Conservation (phyloP, 345 rosid species). For the Jatropha curcas region DNA sequence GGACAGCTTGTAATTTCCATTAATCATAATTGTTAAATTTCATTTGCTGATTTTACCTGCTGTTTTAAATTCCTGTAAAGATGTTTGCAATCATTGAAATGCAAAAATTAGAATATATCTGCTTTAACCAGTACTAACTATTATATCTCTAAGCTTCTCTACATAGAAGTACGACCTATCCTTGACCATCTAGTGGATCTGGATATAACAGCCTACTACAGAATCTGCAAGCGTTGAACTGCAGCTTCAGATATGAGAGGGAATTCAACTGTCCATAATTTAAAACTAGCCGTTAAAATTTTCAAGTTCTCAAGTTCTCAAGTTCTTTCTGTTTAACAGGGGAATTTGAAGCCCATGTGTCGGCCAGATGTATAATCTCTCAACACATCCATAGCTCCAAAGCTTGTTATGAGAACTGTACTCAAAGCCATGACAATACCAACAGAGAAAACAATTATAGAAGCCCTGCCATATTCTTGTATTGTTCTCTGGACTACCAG, state of each 20-base stretch:
- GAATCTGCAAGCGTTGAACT: background rate
- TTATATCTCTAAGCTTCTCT: background rate
- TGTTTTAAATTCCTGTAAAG: background rate
- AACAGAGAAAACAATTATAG: conserved; percentile 81
- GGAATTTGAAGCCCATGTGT: conserved; percentile 72
- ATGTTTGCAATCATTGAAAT: background rate
- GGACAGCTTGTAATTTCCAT: background rate
- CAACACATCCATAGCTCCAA: conserved; percentile 68
- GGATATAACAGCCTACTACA: background rate
- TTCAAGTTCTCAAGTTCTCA: background rate
- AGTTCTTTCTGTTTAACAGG: conserved; percentile 39
- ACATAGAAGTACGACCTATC: too few relatives aligned
- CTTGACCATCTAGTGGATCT: background rate
- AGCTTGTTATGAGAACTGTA: conserved; percentile 67
- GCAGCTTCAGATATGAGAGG: background rate
- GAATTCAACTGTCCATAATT: background rate
- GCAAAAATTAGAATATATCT: background rate
- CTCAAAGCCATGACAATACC: conserved; percentile 79
- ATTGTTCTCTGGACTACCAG: conserved; percentile 64
- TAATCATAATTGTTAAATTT: background rate
- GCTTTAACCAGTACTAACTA: background rate
- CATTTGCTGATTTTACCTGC: background rate
- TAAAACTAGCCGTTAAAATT: too few relatives aligned
- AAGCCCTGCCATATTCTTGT: conserved; percentile 63
- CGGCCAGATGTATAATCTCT: conserved; percentile 54